Percentiles rank a stretch among this genome's conserved stretches.
Evolutionary conservation across 306 rosid genomes (phyloP).

Genomic region (Benincasa hispida): DNA sequence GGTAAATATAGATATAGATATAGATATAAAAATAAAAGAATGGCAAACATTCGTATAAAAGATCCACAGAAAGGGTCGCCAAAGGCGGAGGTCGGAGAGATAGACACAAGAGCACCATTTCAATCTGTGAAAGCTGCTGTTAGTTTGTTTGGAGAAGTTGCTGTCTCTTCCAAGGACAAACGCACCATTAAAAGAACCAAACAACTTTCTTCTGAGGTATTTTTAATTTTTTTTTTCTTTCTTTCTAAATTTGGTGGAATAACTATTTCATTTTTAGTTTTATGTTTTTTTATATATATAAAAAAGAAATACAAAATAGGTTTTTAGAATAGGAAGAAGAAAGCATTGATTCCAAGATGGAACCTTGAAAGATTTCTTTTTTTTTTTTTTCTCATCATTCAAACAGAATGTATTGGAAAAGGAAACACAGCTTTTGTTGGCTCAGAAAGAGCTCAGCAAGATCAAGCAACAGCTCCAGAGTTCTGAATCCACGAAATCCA

Average conservation of each 20-base stretch:
- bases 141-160: constrained; percentile 72
- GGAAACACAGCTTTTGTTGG: constrained; percentile 62
- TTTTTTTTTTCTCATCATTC: not conserved
- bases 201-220: constrained; percentile 11
- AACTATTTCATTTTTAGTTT: too few relatives aligned
- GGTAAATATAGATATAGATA: not conserved
- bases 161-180: constrained; percentile 31
- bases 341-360: not conserved
- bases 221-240: not conserved
- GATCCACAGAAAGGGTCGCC: constrained; percentile 45
- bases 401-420: constrained; percentile 51
- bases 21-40: constrained; percentile 8
- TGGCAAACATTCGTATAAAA: constrained; percentile 23
- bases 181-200: not conserved
- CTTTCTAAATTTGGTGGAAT: not conserved
- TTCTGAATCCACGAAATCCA: constrained; percentile 32
- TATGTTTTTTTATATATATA: not conserved
- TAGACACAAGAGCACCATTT: constrained; percentile 91
- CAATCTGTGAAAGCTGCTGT: constrained; percentile 96
- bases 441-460: constrained; percentile 45
- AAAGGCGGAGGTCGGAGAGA: constrained; percentile 70
- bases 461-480: constrained; percentile 30
- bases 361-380: not conserved
- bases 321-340: not conserved
- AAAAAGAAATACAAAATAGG: not conserved